A percentile compares a stretch with the other conserved stretches of the same genome.
Evolutionary conservation across 768 basidiomycete genomes (phyloP).

Genomic region (Panaeolus papilionaceus): DNA sequence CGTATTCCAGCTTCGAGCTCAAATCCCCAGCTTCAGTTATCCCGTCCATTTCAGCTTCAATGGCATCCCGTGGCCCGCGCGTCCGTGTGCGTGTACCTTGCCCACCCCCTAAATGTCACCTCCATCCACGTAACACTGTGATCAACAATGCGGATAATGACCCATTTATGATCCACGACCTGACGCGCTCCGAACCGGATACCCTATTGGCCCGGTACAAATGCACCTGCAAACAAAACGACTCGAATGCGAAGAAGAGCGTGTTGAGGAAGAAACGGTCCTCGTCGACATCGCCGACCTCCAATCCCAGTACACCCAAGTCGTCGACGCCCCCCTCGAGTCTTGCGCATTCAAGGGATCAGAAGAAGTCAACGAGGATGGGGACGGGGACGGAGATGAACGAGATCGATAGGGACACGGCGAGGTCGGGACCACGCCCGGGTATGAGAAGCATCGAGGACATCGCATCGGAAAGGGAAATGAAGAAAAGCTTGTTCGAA

Average conservation of each 20-base stretch:
- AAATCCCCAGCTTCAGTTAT: no score
- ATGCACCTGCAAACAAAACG: no score
- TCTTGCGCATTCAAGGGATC: no score
- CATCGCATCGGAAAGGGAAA: background rate
- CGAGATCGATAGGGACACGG: background rate
- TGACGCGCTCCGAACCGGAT: no score
- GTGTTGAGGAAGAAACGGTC: background rate
- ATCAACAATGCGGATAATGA: background rate
- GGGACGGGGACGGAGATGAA: background rate
- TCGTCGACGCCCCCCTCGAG: no score
- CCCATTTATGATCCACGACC: background rate
- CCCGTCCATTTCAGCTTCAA: background rate
- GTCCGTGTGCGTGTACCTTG: background rate
- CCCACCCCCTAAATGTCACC: background rate
- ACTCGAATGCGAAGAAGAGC: background rate
- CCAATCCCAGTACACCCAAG: no score
- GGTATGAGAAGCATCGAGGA: background rate
- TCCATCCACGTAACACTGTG: background rate
- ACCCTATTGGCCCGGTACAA: no score
- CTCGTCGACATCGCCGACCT: no score
- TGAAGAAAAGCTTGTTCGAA: background rate
- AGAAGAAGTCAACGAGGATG: background rate
- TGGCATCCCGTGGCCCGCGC: background rate
- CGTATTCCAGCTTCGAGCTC: no score
- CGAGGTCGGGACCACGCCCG: background rate